Base-by-base conservation (phyloP, 129 eudicot genomes). In the Flaveria trinervia region DNA sequence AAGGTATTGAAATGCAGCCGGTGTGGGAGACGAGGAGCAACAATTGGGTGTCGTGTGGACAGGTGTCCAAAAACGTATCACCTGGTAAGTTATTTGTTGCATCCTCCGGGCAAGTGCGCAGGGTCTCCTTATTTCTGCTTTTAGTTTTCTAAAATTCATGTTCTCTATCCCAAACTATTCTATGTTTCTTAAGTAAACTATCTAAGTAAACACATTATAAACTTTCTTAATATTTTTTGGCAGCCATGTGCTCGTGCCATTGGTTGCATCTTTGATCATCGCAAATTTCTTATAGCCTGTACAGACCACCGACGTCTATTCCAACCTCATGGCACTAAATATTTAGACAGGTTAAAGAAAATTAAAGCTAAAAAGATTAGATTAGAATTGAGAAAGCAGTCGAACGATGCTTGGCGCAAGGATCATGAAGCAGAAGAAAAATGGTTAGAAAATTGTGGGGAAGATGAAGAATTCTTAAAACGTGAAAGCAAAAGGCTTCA, bases 401-500 rank as follows among this genome's bases (percentile, higher is more conserved):
- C 94, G n/a, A 89, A 86, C 55, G 97, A 91, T 72, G 92, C 96
- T 64, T 84, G 78, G 79, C 86, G 96, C 5, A 94, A 91, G 81
- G 99, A 94, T 80, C 74, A 84, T 54, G 99, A 94, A 77, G 93
- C 97, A 66, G 99, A 94, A 77, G 97, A 94, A 64, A 94, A 89
- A 73, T 94, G 97, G 99, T 72, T 94, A 51, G 99, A 94, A 81
- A 91, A 94, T 60, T 91, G 99, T 68, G 99, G 99, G 57, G 99
- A 91, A 81, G 99, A 94, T 76, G 99, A 94, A 82, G 99, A 94
- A 62, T 94, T 94, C 74, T 48, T 91, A 77, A 94, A 87, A 82
- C 99, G 99, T 65, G 99, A 94, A 77, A 91, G 92, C 85, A 94
- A 94, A 79, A 87, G 99, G 82, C 97, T 94, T 83, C 97, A 91